Base-by-base conservation (phyloP, 75 land plant genomes). In the Pinus albicaulis region DNA sequence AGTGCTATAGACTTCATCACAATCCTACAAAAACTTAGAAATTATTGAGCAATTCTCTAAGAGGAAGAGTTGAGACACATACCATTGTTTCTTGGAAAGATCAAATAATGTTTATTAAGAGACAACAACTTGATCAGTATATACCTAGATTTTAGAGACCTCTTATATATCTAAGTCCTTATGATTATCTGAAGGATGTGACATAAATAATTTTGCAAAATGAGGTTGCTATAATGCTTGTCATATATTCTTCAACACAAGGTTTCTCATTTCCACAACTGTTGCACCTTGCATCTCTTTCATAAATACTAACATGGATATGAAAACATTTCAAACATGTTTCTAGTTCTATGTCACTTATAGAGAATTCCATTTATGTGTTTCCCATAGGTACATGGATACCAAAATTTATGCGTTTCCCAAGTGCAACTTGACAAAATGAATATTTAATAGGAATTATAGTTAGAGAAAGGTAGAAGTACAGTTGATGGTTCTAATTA, bases 41-140 rank as follows among this genome's bases (percentile, higher is more conserved):
- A 78, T 73, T 86, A 87, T 83, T 92, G 94, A 3, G 82, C 98
- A 72, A 91, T 89, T 64, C 77, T 92, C 28, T 84, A 96, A 59
- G 99, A 95, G 78, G 98, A 98, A 74, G 98, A 98, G 78, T 98
- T 73, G 99, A 98, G 72, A 95, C 93, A 61, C 99, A 95, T 76
- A 89, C 96, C 53, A 98, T 98, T 80, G 86, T 89, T 72, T 95
- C 92, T 53, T 98, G 99, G 99, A 98, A 98, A 82, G 88, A 88
- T 52, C 92, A 86, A 57, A 92, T 89, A 65, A 55, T 76, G 71
- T 76, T 83, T 52, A 22, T 87, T 60, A 75, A 57, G 24, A 76
- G 75, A 55, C 85, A 80, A 69, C 28, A 28, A 28, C 3, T 64
- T 26, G 77, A 80, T 57, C 31, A 38, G 59, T 55, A 48, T 69